Base-by-base conservation (phyloP, 129 eudicot species). In the Flaveria ramosissima region DNA sequence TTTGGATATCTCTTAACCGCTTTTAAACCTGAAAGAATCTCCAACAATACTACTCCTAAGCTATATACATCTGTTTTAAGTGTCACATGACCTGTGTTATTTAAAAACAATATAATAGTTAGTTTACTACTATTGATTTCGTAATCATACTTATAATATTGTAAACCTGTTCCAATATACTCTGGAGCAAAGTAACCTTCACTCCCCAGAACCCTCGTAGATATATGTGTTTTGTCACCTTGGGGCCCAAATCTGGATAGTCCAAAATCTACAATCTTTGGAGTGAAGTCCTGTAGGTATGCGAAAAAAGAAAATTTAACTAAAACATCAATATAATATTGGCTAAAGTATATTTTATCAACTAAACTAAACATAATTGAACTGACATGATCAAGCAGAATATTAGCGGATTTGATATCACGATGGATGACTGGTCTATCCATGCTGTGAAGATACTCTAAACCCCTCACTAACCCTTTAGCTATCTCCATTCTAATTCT, bases 141-240 rank as follows among this genome's bases (percentile, higher is more conserved):
- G 53, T 46, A 42, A 16, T 21, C 16, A 41, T 56, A 23, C 19
- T 24, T 36, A 3, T 30, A 57, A 57, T 6, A 6, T 56, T 59
- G 17, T 2, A 6, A 74, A 84, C 82, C 87, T 78, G 88, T 85
- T 63, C 75, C 81, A 24, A 85, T 72, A 70, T 85, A 85, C 84
- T 85, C 84, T 2, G 88, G 88, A 21, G 88, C 88, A 82, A 85
- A 85, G 75, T 85, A 85, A 23, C 88, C 88, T 74, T 68, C 45
- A 32, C 81, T 81, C 12, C 86, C 88, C 2, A 85, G 78, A 51
- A 85, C 76, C 56, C 80, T 75, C 53, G 86, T 74, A 52, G 86
- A 81, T 53, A 79, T 51, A 63, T 81, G 86, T 73, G 79, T 62
- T 55, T 57, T 82, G 75, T 78, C 85, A 68, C 85, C 86, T n/a